Conservation (phyloP, 768 basidiomycete species). For the Mycena venus region DNA sequence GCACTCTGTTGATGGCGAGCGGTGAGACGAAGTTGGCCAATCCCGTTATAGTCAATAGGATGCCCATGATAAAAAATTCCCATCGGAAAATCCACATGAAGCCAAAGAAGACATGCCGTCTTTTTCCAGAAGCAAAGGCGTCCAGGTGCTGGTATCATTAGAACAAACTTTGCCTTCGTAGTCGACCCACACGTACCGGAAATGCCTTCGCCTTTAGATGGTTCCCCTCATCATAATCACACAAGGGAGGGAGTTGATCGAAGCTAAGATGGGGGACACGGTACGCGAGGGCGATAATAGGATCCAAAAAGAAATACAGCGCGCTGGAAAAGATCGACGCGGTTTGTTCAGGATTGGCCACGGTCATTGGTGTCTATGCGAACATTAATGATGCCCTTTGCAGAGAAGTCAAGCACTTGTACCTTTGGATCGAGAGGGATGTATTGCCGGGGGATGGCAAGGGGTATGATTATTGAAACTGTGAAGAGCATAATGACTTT, state of each 20-base stretch:
- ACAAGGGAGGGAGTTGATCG: conserved; percentile 73
- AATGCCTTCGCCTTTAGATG: conserved; percentile 43
- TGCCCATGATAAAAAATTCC: conserved; percentile 37
- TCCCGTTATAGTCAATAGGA: conserved; percentile 42
- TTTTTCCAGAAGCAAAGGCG: conserved; percentile 3
- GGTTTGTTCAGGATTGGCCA: conserved; percentile 61
- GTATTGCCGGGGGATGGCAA: conserved; percentile 67
- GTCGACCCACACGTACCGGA: conserved; percentile 38
- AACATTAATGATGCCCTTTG: not conserved
- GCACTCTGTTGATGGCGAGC: conserved; percentile 54
- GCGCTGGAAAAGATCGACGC: conserved; percentile 58
- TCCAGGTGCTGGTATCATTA: conserved; percentile 1
- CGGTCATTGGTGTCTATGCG: conserved; percentile 40
- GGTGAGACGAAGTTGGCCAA: conserved; percentile 49
- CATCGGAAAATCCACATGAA: conserved; percentile 54
- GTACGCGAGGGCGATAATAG: conserved; percentile 58
- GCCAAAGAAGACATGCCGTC: conserved; percentile 49
- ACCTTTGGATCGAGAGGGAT: conserved; percentile 64
- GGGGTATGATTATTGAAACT: conserved; percentile 62
- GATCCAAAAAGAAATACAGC: conserved; percentile 67
- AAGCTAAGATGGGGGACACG: conserved; percentile 58
- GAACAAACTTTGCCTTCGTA: not conserved
- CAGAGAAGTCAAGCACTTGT: not conserved
- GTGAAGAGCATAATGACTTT: conserved; percentile 48
- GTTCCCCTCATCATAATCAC: conserved; percentile 63